phyloP scores from a whole-genome alignment of 1,284 basidiomycete species.

The Mycosarcoma mackinlayi region DNA sequence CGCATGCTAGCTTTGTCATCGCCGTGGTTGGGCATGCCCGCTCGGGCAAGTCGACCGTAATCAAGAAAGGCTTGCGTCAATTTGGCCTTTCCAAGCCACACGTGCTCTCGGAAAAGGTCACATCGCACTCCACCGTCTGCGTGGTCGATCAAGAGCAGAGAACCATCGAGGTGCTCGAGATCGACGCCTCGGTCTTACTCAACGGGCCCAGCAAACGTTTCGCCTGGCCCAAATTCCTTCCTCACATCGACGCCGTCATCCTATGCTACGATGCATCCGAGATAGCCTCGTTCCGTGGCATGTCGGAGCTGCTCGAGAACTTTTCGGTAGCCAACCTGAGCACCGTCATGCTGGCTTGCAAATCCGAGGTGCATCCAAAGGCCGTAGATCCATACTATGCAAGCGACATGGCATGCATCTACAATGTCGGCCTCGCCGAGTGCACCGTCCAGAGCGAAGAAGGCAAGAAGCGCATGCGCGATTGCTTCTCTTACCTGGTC shows the following conservation, averaged over 20 bases:
- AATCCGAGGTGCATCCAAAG: constrained; percentile 62
- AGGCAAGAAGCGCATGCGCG: constrained; percentile 64
- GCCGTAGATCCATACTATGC: constrained; percentile 64
- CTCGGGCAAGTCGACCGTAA: constrained; percentile 63
- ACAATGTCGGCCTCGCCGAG: constrained; percentile 63
- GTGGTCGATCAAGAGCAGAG: constrained; percentile 62
- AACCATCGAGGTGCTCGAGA: constrained; percentile 64
- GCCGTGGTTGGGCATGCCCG: constrained; percentile 60
- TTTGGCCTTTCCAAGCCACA: constrained; percentile 62
- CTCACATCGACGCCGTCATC: constrained; percentile 61
- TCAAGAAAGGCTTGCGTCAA: constrained; percentile 61
- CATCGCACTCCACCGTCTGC: constrained; percentile 62
- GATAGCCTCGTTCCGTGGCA: constrained; percentile 60
- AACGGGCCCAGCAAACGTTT: constrained; percentile 59
- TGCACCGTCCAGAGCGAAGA: constrained; percentile 63
- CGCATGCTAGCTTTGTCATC: constrained; percentile 62
- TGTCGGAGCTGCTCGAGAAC: constrained; percentile 63
- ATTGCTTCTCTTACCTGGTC: constrained; percentile 64
- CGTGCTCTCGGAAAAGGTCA: constrained; percentile 58
- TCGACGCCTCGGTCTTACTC: constrained; percentile 60
- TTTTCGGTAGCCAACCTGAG: constrained; percentile 55
- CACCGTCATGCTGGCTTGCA: constrained; percentile 66
- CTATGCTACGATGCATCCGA: constrained; percentile 64
- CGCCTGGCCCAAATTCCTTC: constrained; percentile 62
- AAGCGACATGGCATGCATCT: constrained; percentile 63